Percentiles rank a stretch among this genome's conserved stretches.
These are phyloP conservation scores for Kodamaea leandrae DNA, from an alignment of 805 yeast species.

Conservation along the genomic window DNA sequence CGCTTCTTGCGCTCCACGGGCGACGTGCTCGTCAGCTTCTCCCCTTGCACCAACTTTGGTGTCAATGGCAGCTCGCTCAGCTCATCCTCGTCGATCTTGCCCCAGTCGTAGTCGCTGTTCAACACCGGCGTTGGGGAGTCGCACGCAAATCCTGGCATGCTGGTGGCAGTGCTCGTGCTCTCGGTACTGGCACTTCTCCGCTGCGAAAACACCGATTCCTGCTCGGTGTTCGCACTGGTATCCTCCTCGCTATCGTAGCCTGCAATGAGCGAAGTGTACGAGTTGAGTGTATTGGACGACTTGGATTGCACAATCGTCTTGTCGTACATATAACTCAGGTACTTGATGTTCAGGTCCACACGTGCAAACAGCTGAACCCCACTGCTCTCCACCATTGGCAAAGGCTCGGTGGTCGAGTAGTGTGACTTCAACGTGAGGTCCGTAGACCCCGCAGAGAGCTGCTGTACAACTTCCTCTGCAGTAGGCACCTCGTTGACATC, in stretches of 20 bases:
- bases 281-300: constrained; percentile 23
- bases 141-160: not conserved
- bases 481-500: not conserved
- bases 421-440: constrained; percentile 15
- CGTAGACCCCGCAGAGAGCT: constrained; percentile 20
- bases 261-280: constrained; percentile 30
- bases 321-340: constrained; percentile 17
- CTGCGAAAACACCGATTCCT: constrained; percentile 12
- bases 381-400: constrained; percentile 15
- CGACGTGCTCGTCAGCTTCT: not conserved
- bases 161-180: constrained; percentile 2
- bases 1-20: constrained; percentile 3
- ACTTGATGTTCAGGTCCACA: constrained; percentile 12
- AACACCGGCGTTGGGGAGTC: constrained; percentile 5
- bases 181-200: constrained; percentile 8
- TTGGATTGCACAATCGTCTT: constrained; percentile 15
- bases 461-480: constrained; percentile 4
- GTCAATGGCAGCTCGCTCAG: constrained; percentile 8
- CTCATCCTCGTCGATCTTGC: constrained; percentile 1
- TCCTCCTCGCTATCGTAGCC: constrained; percentile 24
- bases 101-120: constrained; percentile 7
- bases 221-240: constrained; percentile 10
- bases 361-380: not conserved
- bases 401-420: constrained; percentile 25
- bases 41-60: constrained; percentile 4